Evolutionary conservation across 2,329 filamentous ascomycete species (phyloP).

Genomic region (Cercospora zeae-maydis): DNA sequence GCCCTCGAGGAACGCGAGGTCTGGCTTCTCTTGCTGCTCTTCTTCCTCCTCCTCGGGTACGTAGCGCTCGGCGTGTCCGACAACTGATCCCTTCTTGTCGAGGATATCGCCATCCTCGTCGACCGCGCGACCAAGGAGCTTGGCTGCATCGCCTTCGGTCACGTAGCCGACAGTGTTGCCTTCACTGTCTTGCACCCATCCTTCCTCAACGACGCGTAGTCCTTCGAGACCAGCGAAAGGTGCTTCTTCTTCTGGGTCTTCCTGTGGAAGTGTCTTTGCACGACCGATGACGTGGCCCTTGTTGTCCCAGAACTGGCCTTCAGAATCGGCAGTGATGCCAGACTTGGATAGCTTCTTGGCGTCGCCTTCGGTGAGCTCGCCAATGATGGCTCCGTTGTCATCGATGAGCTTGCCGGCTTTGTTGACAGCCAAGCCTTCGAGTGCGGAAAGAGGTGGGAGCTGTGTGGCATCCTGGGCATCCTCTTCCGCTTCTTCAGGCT

Average conservation of each 20-base stretch:
- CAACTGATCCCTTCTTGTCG: constrained; percentile 52
- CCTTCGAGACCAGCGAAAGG: constrained; percentile 51
- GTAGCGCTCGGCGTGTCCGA: constrained; percentile 51
- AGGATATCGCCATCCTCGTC: constrained; percentile 53
- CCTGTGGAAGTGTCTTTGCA: constrained; percentile 46
- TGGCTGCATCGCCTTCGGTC: constrained; percentile 50
- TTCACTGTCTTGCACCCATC: constrained; percentile 50
- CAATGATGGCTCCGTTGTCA: constrained; percentile 45
- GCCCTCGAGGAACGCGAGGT: constrained; percentile 47
- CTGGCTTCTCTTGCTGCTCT: constrained; percentile 44
- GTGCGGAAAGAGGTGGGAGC: constrained; percentile 48
- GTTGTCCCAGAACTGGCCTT: constrained; percentile 54
- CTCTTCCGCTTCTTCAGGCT: constrained; percentile 35
- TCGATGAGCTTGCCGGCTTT: constrained; percentile 52
- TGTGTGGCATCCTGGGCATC: constrained; percentile 35
- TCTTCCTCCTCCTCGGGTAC: constrained; percentile 63
- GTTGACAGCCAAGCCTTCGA: constrained; percentile 50
- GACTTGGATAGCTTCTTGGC: constrained; percentile 53
- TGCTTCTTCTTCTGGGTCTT: constrained; percentile 48
- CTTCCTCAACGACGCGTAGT: constrained; percentile 49
- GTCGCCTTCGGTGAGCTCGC: constrained; percentile 50
- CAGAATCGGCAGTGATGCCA: constrained; percentile 43
- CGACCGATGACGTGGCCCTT: constrained; percentile 52
- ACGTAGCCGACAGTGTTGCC: constrained; percentile 50
- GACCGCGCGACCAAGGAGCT: constrained; percentile 49